Evolutionary conservation across 352 stramenopile species (phyloP).

Genomic region (Globisporangium yorkense): DNA sequence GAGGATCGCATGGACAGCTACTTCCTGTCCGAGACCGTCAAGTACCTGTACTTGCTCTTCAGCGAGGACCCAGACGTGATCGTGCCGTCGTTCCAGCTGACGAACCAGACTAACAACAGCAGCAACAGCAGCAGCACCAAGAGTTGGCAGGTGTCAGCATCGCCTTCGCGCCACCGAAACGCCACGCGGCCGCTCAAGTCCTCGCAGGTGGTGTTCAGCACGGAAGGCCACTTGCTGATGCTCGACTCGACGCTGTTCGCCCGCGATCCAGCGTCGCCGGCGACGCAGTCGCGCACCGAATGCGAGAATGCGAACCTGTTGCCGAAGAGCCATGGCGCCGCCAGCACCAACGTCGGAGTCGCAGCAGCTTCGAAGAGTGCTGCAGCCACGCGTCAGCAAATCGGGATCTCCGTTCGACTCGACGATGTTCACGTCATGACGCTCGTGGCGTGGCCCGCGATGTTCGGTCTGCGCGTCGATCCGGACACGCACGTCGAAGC

Average conservation of each 20-base stretch:
- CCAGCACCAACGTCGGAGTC: background rate
- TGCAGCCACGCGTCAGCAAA: constrained; percentile 19
- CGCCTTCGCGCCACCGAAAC: background rate
- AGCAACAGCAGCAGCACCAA: constrained; percentile 3
- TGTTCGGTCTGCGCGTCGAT: constrained; percentile 52
- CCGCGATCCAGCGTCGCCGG: constrained; percentile 4
- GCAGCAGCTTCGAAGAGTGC: background rate
- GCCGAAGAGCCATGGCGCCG: constrained; percentile 3
- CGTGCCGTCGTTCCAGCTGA: constrained; percentile 30
- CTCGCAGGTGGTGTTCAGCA: constrained; percentile 76
- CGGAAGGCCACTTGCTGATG: constrained; percentile 75
- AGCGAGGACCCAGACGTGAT: constrained; percentile 85
- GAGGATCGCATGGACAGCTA: constrained; percentile 98
- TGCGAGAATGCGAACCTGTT: constrained; percentile 56
- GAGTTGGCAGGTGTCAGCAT: background rate
- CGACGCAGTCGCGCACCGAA: constrained; percentile 12
- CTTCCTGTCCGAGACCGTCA: constrained; percentile 98
- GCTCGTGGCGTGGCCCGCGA: constrained; percentile 54
- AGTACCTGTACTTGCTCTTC: constrained; percentile 99
- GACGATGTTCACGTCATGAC: constrained; percentile 62
- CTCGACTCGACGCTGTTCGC: constrained; percentile 51
- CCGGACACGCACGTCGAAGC: constrained; percentile 42
- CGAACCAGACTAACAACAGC: background rate
- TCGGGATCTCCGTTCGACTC: constrained; percentile 56
- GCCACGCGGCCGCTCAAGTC: constrained; percentile 41